phyloP scores from a whole-genome alignment of 2,329 filamentous ascomycete species.

The Polytolypa hystricis region DNA sequence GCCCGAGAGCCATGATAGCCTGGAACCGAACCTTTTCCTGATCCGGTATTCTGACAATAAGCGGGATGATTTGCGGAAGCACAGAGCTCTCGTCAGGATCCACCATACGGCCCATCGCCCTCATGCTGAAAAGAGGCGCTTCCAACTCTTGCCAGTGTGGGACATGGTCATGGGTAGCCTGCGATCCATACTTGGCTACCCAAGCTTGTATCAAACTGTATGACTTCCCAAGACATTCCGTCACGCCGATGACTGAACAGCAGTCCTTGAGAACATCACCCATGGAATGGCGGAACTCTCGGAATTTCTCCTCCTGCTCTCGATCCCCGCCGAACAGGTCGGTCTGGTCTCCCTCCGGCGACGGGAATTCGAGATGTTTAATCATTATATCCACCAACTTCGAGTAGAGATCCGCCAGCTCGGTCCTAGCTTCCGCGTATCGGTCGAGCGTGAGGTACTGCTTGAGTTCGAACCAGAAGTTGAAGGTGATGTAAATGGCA shows the following conservation, averaged over 20 bases:
- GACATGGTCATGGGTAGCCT: slow-evolving; percentile 62
- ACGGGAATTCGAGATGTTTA: slow-evolving; percentile 77
- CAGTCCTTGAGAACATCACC: slow-evolving; percentile 95
- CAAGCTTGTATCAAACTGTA: slow-evolving; percentile 76
- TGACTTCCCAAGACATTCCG: slow-evolving; percentile 81
- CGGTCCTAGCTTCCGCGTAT: slow-evolving; percentile 69
- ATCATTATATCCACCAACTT: slow-evolving; percentile 89
- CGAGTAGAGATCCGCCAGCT: slow-evolving; percentile 71
- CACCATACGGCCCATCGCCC: slow-evolving; percentile 94
- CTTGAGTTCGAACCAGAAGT: slow-evolving; percentile 98
- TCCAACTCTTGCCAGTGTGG: slow-evolving; percentile 96
- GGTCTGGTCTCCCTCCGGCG: slow-evolving; percentile 60
- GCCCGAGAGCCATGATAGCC: slow-evolving; percentile 90
- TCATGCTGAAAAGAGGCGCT: slow-evolving; percentile 86
- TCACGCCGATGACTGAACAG: slow-evolving; percentile 89
- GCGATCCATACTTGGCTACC: slow-evolving; percentile 70
- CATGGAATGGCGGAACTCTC: slow-evolving; percentile 93
- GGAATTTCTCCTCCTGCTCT: slow-evolving; percentile 92
- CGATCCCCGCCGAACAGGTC: slow-evolving; percentile 94
- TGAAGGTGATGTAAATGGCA: slow-evolving; percentile 85
- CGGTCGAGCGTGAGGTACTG: slow-evolving; percentile 86
- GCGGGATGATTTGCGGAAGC: slow-evolving; percentile 79
- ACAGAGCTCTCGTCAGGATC: slow-evolving; percentile 78
- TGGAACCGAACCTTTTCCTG: slow-evolving; percentile 98
- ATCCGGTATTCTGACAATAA: slow-evolving; percentile 86